These are phyloP conservation scores for Passalora sequoiae DNA, from an alignment of 2,329 filamentous ascomycete species.

Conservation along the genomic window DNA sequence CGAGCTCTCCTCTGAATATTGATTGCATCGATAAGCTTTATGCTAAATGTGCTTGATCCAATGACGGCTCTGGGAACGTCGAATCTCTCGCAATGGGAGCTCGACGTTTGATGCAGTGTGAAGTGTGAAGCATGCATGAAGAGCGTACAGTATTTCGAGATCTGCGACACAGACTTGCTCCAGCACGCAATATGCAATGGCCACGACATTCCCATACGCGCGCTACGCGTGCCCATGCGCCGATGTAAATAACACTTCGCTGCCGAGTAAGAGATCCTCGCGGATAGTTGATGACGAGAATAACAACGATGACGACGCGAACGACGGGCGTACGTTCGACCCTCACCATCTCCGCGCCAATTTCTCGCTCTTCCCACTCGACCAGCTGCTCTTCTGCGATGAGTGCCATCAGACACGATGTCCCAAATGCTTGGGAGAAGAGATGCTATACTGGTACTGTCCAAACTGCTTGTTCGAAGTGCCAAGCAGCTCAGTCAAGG, in stretches of 20 bases:
- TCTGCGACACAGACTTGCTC: too few species aligned
- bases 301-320: constrained; percentile 50
- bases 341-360: constrained; percentile 78
- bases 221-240: constrained; percentile 62
- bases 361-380: constrained; percentile 87
- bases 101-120: too few species aligned
- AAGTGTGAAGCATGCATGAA: too few species aligned
- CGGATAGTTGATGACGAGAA: constrained; percentile 17
- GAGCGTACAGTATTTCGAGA: too few species aligned
- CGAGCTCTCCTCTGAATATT: too few species aligned
- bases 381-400: constrained; percentile 92
- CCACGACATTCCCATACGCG: constrained; percentile 59
- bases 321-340: constrained; percentile 77
- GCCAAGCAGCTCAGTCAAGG: constrained; percentile 84
- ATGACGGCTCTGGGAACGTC: too few species aligned
- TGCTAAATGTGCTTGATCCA: too few species aligned
- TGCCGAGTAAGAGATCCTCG: constrained; percentile 36
- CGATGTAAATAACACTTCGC: constrained; percentile 40
- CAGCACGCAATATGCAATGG: too few species aligned
- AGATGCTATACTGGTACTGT: constrained; percentile 92
- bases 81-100: too few species aligned
- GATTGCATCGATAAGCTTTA: too few species aligned
- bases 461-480: constrained; percentile 95
- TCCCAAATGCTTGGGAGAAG: constrained; percentile 83
- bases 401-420: constrained; percentile 96